Conservation (phyloP, 192 early-diverging fungal genomes). For the Backusella morwellensis region DNA sequence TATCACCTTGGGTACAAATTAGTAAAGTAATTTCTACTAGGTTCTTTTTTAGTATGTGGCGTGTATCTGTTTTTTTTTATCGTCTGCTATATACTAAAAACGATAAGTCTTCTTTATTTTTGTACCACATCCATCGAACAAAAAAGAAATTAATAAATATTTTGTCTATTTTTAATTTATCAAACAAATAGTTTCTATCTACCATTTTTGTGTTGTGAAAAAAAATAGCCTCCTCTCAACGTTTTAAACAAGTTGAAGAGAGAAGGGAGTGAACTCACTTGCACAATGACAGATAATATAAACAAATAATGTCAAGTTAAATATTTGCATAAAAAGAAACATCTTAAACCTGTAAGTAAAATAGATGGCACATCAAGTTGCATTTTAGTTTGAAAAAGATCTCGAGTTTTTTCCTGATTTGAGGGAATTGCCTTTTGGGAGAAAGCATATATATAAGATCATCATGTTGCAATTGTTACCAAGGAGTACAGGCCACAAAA, state of each 20-base stretch:
- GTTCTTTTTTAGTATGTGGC: conserved; percentile 5
- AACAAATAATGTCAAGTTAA: not conserved
- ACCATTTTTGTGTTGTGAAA: not conserved
- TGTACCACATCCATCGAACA: not conserved
- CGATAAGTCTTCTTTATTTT: not conserved
- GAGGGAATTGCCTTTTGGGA: not conserved
- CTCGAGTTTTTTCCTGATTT: not conserved
- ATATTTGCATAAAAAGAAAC: not conserved
- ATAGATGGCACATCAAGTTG: conserved; percentile 1
- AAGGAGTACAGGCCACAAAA: not conserved
- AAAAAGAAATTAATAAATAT: not conserved
- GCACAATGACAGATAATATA: not conserved
- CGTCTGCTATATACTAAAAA: conserved; percentile 1
- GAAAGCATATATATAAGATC: not conserved
- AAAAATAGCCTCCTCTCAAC: not conserved
- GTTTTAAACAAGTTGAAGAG: not conserved
- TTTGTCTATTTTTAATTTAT: not conserved
- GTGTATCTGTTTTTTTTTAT: conserved; percentile 5
- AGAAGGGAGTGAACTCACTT: not conserved
- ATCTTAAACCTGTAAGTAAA: not conserved
- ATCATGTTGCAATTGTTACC: conserved; percentile 5
- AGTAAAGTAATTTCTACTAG: conserved; percentile 2
- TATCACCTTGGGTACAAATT: not conserved
- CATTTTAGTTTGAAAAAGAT: not conserved
- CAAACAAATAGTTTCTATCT: not conserved